Evolutionary conservation across 345 rosid genomes (phyloP).

Genomic region (Salix dunnii): DNA sequence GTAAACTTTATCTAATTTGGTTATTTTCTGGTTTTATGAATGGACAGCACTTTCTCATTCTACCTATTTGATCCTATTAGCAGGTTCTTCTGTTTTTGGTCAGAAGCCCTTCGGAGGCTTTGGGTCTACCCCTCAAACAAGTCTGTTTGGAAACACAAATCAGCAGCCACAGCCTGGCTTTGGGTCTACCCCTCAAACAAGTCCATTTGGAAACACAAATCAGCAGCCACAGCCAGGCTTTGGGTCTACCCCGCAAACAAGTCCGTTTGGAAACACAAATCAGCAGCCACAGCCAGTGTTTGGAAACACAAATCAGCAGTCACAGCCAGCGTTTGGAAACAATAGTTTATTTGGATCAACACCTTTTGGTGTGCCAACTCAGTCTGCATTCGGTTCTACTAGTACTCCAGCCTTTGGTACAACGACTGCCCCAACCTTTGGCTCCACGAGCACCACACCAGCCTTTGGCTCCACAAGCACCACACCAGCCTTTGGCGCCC

Average conservation of each 20-base stretch:
- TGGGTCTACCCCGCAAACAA: not conserved
- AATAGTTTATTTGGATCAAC: constrained; percentile 58
- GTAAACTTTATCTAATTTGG: not conserved
- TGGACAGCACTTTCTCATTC: not conserved
- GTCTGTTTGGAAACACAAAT: constrained; percentile 57
- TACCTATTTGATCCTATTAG: not conserved
- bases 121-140: constrained; percentile 60
- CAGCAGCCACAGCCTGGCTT: constrained; percentile 76
- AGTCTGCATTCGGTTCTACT: constrained; percentile 34
- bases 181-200: no score
- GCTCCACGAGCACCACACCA: constrained; percentile 38
- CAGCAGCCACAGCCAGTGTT: constrained; percentile 75
- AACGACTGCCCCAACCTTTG: constrained; percentile 46
- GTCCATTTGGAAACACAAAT: constrained; percentile 37
- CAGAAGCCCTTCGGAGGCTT: constrained; percentile 79
- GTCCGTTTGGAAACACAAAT: constrained; percentile 38
- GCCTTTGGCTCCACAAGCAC: constrained; percentile 47
- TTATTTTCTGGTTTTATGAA: not conserved
- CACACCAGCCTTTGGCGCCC: constrained; percentile 44
- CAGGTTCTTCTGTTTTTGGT: constrained; percentile 68
- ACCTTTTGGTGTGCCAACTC: constrained; percentile 62
- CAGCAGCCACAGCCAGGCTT: constrained; percentile 76
- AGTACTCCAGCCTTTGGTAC: constrained; percentile 19
- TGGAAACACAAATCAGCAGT: constrained; percentile 57
- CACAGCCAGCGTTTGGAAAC: constrained; percentile 70